These are phyloP conservation scores for Betula pendula DNA, from an alignment of 306 rosid genomes.

Conservation along the genomic window DNA sequence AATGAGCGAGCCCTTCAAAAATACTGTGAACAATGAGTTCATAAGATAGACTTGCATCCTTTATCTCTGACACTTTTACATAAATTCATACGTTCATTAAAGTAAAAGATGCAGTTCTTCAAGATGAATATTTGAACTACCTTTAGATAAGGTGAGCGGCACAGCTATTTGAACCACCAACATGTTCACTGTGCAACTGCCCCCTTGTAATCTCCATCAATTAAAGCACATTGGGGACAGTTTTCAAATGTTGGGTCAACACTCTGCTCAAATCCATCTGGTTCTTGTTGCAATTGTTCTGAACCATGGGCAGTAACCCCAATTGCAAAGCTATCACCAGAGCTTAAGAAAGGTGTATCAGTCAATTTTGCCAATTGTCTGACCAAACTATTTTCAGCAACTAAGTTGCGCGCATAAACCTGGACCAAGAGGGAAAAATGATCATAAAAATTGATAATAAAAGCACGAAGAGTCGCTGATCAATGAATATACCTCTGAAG, in stretches of 20 bases:
- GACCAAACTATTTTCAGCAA: not conserved
- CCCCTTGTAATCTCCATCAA: no score
- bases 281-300: constrained; percentile 56
- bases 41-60: constrained; percentile 2
- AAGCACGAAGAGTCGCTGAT: not conserved
- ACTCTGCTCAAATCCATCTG: constrained; percentile 59
- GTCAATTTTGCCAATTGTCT: not conserved
- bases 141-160: constrained; percentile 80
- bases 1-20: constrained; percentile 3
- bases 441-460: no score
- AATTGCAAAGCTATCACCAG: not conserved
- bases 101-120: constrained; percentile 12
- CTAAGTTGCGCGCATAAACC: not conserved
- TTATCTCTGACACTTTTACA: not conserved
- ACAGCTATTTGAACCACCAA: no score
- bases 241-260: constrained; percentile 64
- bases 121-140: constrained; percentile 37
- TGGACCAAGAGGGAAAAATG: not conserved
- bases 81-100: not conserved
- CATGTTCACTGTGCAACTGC: no score
- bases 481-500: not conserved
- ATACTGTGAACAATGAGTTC: not conserved
- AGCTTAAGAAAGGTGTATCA: not conserved
- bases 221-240: constrained; percentile 51
- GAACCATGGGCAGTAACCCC: constrained; percentile 31